Conservation (phyloP, 352 stramenopile genomes). For the Phytopythium ostracodes region DNA sequence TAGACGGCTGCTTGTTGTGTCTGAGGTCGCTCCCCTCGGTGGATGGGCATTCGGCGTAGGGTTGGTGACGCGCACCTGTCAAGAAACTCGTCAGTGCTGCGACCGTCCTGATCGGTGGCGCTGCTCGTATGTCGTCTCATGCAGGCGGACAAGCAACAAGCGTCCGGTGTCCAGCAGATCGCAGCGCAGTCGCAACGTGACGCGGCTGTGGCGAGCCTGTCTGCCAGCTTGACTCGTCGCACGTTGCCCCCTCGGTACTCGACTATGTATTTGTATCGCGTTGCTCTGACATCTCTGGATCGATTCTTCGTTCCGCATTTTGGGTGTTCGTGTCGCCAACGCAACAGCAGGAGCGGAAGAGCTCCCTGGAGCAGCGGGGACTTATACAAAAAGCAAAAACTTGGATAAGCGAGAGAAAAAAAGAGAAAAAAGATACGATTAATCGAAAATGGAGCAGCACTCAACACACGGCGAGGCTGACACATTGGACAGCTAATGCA, state of each 20-base stretch:
- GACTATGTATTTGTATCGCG: slow-evolving; percentile 8
- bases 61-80: background rate
- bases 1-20: background rate
- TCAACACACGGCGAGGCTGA: no score
- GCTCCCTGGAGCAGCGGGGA: background rate
- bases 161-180: background rate
- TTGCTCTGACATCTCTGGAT: background rate
- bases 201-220: background rate
- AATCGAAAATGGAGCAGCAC: no score
- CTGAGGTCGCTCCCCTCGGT: background rate
- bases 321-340: background rate
- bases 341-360: background rate
- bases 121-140: background rate
- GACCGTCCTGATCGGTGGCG: background rate
- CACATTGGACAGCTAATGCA: no score
- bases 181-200: background rate
- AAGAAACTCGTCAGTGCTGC: background rate
- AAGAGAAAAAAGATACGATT: no score
- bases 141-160: background rate
- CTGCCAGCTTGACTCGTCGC: no score
- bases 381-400: background rate
- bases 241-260: background rate
- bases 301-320: background rate
- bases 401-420: no score
- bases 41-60: no score